Base-by-base conservation (phyloP, 2,329 filamentous ascomycete species). In the Beauveria medogensis region DNA sequence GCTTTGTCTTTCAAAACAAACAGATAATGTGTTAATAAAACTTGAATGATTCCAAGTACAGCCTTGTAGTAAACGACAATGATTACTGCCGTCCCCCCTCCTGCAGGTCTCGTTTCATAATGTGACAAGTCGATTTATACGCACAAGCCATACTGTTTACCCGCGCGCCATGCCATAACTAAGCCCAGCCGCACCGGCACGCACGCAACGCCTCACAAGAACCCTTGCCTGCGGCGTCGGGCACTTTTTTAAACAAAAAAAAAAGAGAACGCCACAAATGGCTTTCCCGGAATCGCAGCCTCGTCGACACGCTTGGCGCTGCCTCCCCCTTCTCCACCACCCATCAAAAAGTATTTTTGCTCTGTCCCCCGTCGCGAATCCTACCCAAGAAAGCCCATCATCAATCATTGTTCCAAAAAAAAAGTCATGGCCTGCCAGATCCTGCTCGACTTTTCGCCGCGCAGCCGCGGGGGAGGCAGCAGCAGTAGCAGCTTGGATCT, bases 371-470 rank as follows among this genome's bases (percentile, higher is more conserved):
- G 16, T 26, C 22, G 6, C 43, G 20, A 26, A 43, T 12, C 12
- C 22, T 18, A 20, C 44, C 12, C 40, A 43, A 43, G n/a, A 47
- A 8, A 10, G 20, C 22, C 7, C 44, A 47, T 22, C 9, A 24
- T 30, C 30, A 24, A 24, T 24, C 24, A 24, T 24, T 24, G 24
- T 24, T 24, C 24, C 24, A 3, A 4, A 24, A 24, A 24, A 24
- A 24, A 24, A 24, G 34, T 14, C 34, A 56, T 56, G 54, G 54
- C 54, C 28, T 46, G 26, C 28, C 54, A 56, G 14, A 47, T 56
- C 14, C n/a, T 56, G 28, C 54, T 56, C 14, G 54, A 56, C 28
- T 56, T 56, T 40, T 56, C 54, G n/a, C 54, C 54, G 20, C 43
- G 30, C 10, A 34, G 30, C 30, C 14, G 10, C 10, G 16, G 6